Base-by-base conservation (phyloP, 768 basidiomycete species). In the Tulasnella sp. region DNA sequence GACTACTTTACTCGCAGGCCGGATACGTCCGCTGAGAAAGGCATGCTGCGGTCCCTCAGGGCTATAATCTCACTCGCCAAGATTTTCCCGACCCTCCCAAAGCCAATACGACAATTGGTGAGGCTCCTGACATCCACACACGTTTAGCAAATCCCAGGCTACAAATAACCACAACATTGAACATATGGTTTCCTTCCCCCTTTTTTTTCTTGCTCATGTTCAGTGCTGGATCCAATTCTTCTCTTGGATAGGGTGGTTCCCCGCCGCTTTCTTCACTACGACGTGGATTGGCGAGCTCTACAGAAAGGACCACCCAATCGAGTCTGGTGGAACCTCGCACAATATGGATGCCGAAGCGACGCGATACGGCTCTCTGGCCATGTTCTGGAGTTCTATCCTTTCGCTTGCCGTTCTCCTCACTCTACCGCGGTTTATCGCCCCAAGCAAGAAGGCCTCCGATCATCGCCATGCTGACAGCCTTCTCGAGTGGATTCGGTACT, bases 201-300 rank as follows among this genome's bases (percentile, higher is more conserved):
- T 38, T 38, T 5, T 15, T 7, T 38, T 15, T 38, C 5, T 38
- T 5, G 34, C 34, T 15, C 34, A 38, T 15, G 7, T 38, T 7
- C 5, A 58, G 56, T 53, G 47, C 49, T 29, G 19, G 23, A 58
- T 58, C 48, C 24, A 56, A 17, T 27, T 55, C 24, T 53, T 34
- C 51, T 27, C 23, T 23, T 32, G 56, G 56, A 21, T 42, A 8
- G n/a, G 21, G 5, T 43, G 43, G 32, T 58, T 58, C 26, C 26
- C 49, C 47, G 15, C 19, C 9, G 13, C 30, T 17, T 56, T 58
- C 56, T 58, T 58, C 26, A n/a, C 56, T 24, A 55, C 56, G 21
- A 34, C 43, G 9, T 58, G 23, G 21, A 52, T 58, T 26, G 49
- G 56, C 4, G 56, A 58, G n/a, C 17, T 53, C 49, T 58, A 56